Percentiles rank a stretch among this genome's conserved stretches.
These are phyloP conservation scores for Diaporthe eres DNA, from an alignment of 2,329 filamentous ascomycete genomes.

Conservation along the genomic window DNA sequence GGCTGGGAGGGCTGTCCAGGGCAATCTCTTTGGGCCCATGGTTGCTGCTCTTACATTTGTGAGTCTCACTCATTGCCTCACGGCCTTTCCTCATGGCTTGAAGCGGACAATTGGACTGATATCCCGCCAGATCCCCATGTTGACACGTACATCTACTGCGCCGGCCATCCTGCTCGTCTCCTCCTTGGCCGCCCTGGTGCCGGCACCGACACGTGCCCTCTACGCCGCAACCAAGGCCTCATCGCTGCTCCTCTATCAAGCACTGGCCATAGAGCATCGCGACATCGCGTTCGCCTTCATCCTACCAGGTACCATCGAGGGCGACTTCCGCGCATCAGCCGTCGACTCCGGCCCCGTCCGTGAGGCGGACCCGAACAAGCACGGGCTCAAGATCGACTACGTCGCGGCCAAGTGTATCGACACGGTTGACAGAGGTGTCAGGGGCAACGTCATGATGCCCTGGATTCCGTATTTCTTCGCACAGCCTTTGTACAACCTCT, in stretches of 20 bases:
- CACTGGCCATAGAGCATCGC: conserved; percentile 52
- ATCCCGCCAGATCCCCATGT: conserved; percentile 46
- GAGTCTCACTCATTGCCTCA: background rate
- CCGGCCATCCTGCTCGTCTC: conserved; percentile 40
- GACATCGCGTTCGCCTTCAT: conserved; percentile 50
- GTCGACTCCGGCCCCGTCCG: conserved; percentile 48
- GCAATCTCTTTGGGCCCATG: conserved; percentile 51
- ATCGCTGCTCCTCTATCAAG: conserved; percentile 51
- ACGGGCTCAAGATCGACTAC: conserved; percentile 50
- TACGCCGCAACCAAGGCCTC: conserved; percentile 53
- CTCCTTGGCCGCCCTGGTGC: conserved; percentile 46
- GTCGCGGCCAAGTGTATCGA: conserved; percentile 49
- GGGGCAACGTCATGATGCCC: conserved; percentile 50
- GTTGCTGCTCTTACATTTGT: conserved; percentile 49
- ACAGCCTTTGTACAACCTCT: conserved; percentile 50
- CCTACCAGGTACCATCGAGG: conserved; percentile 52
- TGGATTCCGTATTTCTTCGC: conserved; percentile 50
- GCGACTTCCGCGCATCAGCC: conserved; percentile 52
- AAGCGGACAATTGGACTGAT: background rate
- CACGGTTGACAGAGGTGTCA: conserved; percentile 46
- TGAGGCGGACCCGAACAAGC: conserved; percentile 48
- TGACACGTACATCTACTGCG: conserved; percentile 48
- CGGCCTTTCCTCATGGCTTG: background rate
- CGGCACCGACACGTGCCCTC: conserved; percentile 52
- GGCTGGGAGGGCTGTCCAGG: conserved; percentile 46